phyloP scores from a whole-genome alignment of 345 rosid species.

The Gynandropsis gynandra region DNA sequence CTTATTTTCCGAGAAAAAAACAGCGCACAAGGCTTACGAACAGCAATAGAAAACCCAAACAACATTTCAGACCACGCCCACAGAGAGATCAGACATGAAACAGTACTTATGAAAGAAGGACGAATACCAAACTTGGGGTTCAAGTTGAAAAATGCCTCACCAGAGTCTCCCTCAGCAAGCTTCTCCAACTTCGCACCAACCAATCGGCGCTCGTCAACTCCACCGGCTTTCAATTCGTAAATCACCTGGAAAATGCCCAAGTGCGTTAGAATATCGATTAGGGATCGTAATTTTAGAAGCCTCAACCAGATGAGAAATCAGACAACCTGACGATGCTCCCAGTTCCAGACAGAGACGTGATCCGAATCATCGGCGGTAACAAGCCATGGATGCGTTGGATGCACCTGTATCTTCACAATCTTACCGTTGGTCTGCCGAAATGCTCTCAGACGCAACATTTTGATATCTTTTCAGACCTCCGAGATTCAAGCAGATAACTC shows the following conservation, averaged over 20 bases:
- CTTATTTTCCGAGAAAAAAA: background rate
- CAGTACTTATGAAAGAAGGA: too few relatives aligned
- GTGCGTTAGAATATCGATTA: conserved; percentile 6
- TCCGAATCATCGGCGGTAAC: conserved; percentile 94
- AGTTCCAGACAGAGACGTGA: conserved; percentile 97
- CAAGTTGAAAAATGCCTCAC: conserved; percentile 27
- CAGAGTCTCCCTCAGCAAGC: conserved; percentile 96
- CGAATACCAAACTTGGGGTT: background rate
- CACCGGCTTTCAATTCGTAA: conserved; percentile 94
- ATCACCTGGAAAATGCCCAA: conserved; percentile 46
- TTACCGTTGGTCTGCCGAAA: conserved; percentile 74
- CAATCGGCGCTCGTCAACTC: conserved; percentile 92
- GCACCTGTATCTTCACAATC: conserved; percentile 89
- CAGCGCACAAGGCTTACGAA: background rate
- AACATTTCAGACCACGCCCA: too few relatives aligned
- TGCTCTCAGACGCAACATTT: conserved; percentile 87
- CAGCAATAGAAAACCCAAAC: too few relatives aligned
- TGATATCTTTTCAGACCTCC: conserved; percentile 3
- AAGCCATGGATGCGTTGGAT: conserved; percentile 99
- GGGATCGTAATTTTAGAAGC: conserved; percentile 4
- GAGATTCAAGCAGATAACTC: conserved; percentile 17
- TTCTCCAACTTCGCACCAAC: conserved; percentile 97
- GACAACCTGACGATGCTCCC: conserved; percentile 97
- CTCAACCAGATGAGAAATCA: conserved; percentile 4
- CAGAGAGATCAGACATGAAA: too few relatives aligned